Conservation (phyloP, 768 basidiomycete species). For the Pleurotus tuoliensis region DNA sequence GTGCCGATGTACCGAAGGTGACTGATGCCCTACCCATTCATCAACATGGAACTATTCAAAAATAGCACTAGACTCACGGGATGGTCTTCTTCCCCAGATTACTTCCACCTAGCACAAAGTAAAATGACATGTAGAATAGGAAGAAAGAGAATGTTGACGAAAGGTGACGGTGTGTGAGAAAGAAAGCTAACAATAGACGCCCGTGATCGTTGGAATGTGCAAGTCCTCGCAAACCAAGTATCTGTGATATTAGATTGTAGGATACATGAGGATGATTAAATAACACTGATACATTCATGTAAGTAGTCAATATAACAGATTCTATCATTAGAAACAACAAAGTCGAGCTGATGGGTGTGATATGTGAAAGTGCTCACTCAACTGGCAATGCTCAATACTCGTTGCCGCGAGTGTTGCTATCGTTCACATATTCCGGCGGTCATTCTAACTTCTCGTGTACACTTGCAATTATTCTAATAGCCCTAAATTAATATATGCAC, state of each 20-base stretch:
- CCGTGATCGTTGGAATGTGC: not conserved
- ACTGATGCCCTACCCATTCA: not conserved
- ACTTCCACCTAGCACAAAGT: not conserved
- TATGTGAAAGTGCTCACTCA: no score
- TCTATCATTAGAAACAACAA: not conserved
- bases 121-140: not conserved
- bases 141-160: not conserved
- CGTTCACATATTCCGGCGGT: no score
- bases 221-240: not conserved
- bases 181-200: not conserved
- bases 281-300: not conserved
- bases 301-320: not conserved
- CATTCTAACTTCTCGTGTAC: no score
- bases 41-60: not conserved
- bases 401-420: no score
- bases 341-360: not conserved
- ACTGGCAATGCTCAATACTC: no score
- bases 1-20: not conserved
- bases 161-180: not conserved
- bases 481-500: no score
- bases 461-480: no score
- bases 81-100: not conserved
- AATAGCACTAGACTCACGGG: not conserved
- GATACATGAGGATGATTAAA: not conserved
- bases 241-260: not conserved